Evolutionary conservation across 2,329 filamentous ascomycete genomes (phyloP), one percentile per base, ranked within the genome.

Genomic region (Trichoderma atrobrunneum): DNA sequence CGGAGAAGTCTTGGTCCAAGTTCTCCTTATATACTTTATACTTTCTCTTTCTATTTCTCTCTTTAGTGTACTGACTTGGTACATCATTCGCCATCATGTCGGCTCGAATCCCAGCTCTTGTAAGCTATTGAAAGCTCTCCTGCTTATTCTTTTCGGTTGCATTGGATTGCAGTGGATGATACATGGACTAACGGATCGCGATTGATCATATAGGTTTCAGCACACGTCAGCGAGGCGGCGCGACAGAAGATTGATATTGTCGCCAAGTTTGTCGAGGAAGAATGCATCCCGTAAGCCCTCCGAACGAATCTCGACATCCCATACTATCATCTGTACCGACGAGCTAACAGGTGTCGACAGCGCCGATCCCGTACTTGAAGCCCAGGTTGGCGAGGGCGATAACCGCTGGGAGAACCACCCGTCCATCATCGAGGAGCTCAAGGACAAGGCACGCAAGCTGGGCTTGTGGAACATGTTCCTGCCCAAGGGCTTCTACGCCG

Each of bases 391-490:
- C 77, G 83, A 90, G 73, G 93, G 93, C 74, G 87, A 91, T 64
- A 84, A 89, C 74, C 90, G 95, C 85, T 98, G 95, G 92, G 88
- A 92, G 75, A 84, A 86, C 51, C 92, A 97, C 80, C 95, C 96
- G 1, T 81, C 87, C 56, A 87, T 98, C 77, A 88, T 99, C 74
- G 96, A 99, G 76, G 91, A 96, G 70, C 88, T 99, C 77, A 98
- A 98, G 88, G 85, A 84, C 75, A 93, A 94, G 82, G 96, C 95
- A 59, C 89, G 87, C 79, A 87, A 92, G 77, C 88, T 97, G 30
- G 96, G 95, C 1, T 87, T 99, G 60, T 99, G 96, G 96, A 99
- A 99, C 84, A 92, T 99, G 91, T 99, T 99, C 87, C 84, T 99
- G 76, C 93, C 96, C 75, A 95, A 93, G 85, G 94, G 91, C 78